Evolutionary conservation across 2,329 filamentous ascomycete species (phyloP), one percentile per base, ranked within the genome.

Genomic region (Fusarium nurragi): DNA sequence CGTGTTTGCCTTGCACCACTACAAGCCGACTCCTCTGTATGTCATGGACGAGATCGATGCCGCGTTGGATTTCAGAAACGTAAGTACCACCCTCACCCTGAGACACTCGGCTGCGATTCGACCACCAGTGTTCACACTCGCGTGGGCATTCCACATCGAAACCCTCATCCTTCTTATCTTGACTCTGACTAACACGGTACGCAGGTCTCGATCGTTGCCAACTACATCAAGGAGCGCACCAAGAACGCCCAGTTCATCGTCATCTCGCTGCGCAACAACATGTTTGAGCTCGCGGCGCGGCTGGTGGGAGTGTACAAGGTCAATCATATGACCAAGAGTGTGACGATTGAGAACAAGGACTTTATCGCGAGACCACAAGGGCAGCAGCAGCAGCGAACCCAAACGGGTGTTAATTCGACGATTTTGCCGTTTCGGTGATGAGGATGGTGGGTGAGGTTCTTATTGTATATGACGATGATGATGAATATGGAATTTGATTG

Each of bases 41-140:
- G 95, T 99, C 72, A 99, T 99, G 95, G 95, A 99, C 79, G 95
- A 99, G 81, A 99, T 99, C 77, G 95, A 99, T 79, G 95, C 95
- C 21, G 95, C 95, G 26, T 80, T 99, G 80, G 95, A 99, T 81
- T 99, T 99, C 84, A 85, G 94, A 80, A 99, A 99, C 76, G 95
- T 97, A 75, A 89, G 92, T 88, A 48, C 40, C 37, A 54, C 56
- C 51, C 19, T 45, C 4, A 38, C 45, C 51, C 54, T 68, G 57
- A 71, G 65, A 71, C 69, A 72, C 47, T 71, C 69, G 69, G 63
- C 40, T 71, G 57, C 45, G 39, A 60, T 45, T 55, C 55, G 37
- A 46, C 38, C 54, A 54, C 36, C 46, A 39, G 48, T 51, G 46
- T 58, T 39, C 40, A 45, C 55, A 37, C 38, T 60, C 50, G 48